These are phyloP conservation scores for Globisporangium parvum DNA, from an alignment of 352 stramenopile species.

Conservation along the genomic window DNA sequence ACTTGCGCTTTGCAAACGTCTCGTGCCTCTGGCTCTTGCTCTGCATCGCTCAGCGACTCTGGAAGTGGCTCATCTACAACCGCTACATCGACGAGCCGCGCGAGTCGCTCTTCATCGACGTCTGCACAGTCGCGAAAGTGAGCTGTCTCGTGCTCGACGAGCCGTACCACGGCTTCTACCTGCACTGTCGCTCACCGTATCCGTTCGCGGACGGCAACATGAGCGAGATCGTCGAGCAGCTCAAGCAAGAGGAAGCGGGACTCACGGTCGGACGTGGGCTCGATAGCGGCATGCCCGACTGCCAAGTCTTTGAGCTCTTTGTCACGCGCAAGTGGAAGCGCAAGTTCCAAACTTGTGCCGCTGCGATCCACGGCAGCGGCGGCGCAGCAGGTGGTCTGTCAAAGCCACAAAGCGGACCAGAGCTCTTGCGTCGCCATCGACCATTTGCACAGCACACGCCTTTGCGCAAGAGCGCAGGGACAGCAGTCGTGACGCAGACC, in stretches of 20 bases:
- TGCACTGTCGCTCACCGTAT: slow-evolving; percentile 92
- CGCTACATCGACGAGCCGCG: slow-evolving; percentile 65
- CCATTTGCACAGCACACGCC: slow-evolving; percentile 6
- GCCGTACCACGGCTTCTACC: slow-evolving; percentile 91
- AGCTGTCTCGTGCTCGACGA: slow-evolving; percentile 90
- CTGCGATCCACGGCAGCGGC: slow-evolving; percentile 23
- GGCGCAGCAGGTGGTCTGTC: background rate
- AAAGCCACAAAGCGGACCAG: background rate
- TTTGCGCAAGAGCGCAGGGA: background rate
- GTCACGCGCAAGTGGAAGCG: slow-evolving; percentile 82
- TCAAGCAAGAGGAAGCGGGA: slow-evolving; percentile 88
- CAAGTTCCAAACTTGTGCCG: slow-evolving; percentile 68
- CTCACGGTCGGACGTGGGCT: slow-evolving; percentile 81
- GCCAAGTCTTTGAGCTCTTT: slow-evolving; percentile 92
- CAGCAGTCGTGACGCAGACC: slow-evolving; percentile 23
- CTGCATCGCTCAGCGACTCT: slow-evolving; percentile 73
- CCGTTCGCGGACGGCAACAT: slow-evolving; percentile 91
- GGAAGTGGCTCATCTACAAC: slow-evolving; percentile 86
- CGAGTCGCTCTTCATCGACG: slow-evolving; percentile 87
- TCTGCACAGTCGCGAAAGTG: slow-evolving; percentile 93
- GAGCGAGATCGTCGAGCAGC: slow-evolving; percentile 86
- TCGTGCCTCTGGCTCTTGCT: slow-evolving; percentile 82
- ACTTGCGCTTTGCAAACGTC: slow-evolving; percentile 88
- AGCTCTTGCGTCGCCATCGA: slow-evolving; percentile 10
- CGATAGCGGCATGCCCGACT: slow-evolving; percentile 72